Evolutionary conservation across 306 rosid genomes (phyloP).

Genomic region (Cucumis sativus): Cucumber_9930_V3 NC_026656.2:10584001-10584500

Average conservation of each 20-base stretch:
- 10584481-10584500: slow-evolving; percentile 41
- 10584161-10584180: slow-evolving; percentile 69
- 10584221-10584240: slow-evolving; percentile 25
- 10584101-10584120: slow-evolving; percentile 12
- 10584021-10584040: neutral
- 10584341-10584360: slow-evolving; percentile 20
- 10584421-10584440: slow-evolving; percentile 29
- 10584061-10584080: neutral
- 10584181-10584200: slow-evolving; percentile 25
- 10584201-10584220: slow-evolving; percentile 30
- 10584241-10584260: slow-evolving; percentile 15
- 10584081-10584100: slow-evolving; percentile 11
- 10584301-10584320: slow-evolving; percentile 17
- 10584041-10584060: neutral
- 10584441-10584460: slow-evolving; percentile 18
- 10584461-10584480: slow-evolving; percentile 36
- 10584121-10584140: slow-evolving; percentile 80
- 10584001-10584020: slow-evolving; percentile 43
- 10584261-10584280: slow-evolving; percentile 15
- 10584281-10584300: slow-evolving; percentile 15
- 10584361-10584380: slow-evolving; percentile 25
- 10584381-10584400: slow-evolving; percentile 29
- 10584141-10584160: slow-evolving; percentile 93
- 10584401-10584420: slow-evolving; percentile 29
- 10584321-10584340: slow-evolving; percentile 18